These are phyloP conservation scores for Fusarium staphyleae DNA, from an alignment of 2,329 filamentous ascomycete species.

Conservation along the genomic window DNA sequence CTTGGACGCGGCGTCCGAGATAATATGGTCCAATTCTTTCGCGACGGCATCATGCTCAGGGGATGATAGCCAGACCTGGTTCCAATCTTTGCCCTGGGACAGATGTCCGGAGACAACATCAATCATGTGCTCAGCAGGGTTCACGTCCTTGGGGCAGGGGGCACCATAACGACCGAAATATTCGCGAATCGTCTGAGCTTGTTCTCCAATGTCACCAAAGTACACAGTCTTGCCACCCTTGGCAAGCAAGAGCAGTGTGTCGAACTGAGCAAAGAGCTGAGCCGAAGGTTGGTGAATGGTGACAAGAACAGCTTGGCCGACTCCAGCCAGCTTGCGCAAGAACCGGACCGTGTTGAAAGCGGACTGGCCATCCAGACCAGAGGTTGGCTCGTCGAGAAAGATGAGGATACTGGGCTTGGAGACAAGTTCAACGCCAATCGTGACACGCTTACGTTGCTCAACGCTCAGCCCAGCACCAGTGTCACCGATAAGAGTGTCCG, in stretches of 20 bases:
- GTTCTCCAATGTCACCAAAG: conserved; percentile 69
- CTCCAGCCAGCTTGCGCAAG: conserved; percentile 69
- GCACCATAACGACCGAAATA: conserved; percentile 75
- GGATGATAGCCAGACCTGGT: conserved; percentile 73
- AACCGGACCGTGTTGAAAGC: conserved; percentile 72
- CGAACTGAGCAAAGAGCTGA: conserved; percentile 71
- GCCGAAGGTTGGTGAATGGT: conserved; percentile 77
- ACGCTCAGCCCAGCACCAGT: conserved; percentile 61
- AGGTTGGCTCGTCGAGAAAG: conserved; percentile 70
- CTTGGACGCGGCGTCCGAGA: conserved; percentile 59
- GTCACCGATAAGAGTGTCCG: conserved; percentile 56
- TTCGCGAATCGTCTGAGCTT: conserved; percentile 59
- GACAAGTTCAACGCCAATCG: conserved; percentile 67
- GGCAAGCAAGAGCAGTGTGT: conserved; percentile 69
- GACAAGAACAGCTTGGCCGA: conserved; percentile 71
- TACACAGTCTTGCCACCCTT: conserved; percentile 71
- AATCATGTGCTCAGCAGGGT: conserved; percentile 81
- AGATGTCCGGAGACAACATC: conserved; percentile 60
- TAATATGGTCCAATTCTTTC: conserved; percentile 69
- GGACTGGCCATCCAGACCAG: conserved; percentile 72
- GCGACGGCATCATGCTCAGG: conserved; percentile 63
- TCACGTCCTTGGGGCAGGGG: conserved; percentile 66
- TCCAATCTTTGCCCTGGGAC: conserved; percentile 65
- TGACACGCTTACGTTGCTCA: conserved; percentile 62
- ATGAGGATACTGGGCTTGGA: conserved; percentile 66